Conservation (phyloP, 2,329 filamentous ascomycete species). For the Aspergillus texensis region DNA sequence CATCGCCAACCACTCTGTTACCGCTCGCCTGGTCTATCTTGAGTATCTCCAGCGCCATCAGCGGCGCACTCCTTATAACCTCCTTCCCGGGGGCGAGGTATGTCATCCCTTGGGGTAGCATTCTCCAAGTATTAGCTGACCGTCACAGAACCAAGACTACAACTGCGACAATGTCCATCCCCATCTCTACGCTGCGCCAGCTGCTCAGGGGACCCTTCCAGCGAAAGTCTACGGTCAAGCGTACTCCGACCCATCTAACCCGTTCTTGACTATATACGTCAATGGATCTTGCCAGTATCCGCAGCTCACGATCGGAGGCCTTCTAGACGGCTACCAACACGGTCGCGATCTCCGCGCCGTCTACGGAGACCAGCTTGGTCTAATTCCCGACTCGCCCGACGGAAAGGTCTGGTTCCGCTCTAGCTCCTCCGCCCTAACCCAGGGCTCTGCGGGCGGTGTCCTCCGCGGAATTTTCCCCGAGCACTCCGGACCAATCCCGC, state of each 20-base stretch:
- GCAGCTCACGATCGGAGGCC: constrained; percentile 42
- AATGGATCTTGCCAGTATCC: constrained; percentile 43
- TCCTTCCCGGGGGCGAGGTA: constrained; percentile 43
- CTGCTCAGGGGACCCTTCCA: constrained; percentile 20
- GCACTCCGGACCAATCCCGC: constrained; percentile 33
- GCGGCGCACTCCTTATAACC: constrained; percentile 42
- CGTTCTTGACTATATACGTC: constrained; percentile 34
- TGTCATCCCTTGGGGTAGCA: background rate
- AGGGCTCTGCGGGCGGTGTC: constrained; percentile 40
- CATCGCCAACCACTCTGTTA: constrained; percentile 28
- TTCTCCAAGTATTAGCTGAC: background rate
- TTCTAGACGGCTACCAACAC: constrained; percentile 42
- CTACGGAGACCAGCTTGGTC: constrained; percentile 35
- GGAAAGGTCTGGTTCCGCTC: constrained; percentile 40
- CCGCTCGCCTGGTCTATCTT: constrained; percentile 39
- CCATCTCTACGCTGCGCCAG: constrained; percentile 38
- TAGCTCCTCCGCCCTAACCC: constrained; percentile 39
- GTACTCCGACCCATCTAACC: constrained; percentile 40
- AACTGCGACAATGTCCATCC: constrained; percentile 41
- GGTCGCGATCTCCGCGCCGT: constrained; percentile 38
- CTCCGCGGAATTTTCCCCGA: constrained; percentile 43
- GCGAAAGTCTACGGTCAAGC: constrained; percentile 40
- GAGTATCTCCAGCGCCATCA: constrained; percentile 46
- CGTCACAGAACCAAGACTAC: constrained; percentile 39
- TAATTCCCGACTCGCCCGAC: constrained; percentile 35